phyloP scores from a whole-genome alignment of 2,329 filamentous ascomycete genomes.

The Tolypocladium endophyticum region DNA sequence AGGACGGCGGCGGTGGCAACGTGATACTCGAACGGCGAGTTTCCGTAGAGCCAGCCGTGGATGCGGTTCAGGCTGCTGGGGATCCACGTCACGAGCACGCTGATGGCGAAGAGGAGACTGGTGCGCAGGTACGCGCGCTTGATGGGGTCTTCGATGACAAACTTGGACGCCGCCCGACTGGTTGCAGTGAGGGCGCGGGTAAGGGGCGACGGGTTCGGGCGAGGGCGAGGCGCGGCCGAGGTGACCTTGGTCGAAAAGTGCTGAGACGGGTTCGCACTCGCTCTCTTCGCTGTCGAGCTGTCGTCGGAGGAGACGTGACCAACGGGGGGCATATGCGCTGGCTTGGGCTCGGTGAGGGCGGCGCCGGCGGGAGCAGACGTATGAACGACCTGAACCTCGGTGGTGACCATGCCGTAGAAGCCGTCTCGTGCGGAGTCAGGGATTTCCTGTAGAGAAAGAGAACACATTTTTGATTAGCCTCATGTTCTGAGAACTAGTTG shows the following conservation, averaged over 20 bases:
- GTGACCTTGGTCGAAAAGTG: conserved; percentile 22
- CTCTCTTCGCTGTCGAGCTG: conserved; percentile 3
- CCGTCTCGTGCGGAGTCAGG: conserved; percentile 9
- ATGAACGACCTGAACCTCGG: conserved; percentile 36
- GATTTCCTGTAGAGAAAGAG: not conserved
- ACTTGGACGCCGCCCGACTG: conserved; percentile 23
- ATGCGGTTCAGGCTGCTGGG: conserved; percentile 65
- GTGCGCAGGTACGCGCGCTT: conserved; percentile 52
- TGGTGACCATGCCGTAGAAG: conserved; percentile 41
- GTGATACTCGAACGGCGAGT: conserved; percentile 53
- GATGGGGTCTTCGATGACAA: conserved; percentile 37
- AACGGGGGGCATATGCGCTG: conserved; percentile 6
- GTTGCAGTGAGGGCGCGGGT: conserved; percentile 8
- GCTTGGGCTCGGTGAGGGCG: conserved; percentile 12
- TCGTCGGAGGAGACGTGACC: conserved; percentile 14
- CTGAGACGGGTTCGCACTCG: conserved; percentile 12
- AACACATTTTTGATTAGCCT: not conserved
- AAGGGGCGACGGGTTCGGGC: conserved; percentile 1
- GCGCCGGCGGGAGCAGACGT: conserved; percentile 7
- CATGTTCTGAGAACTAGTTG: no score
- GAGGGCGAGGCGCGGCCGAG: conserved; percentile 7
- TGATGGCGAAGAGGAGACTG: conserved; percentile 50
- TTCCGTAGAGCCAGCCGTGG: conserved; percentile 48
- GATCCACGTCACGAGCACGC: conserved; percentile 51
- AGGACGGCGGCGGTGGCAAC: conserved; percentile 61